Base-by-base conservation (phyloP, 2,329 filamentous ascomycete species). In the Parastagonospora avenae region DNA sequence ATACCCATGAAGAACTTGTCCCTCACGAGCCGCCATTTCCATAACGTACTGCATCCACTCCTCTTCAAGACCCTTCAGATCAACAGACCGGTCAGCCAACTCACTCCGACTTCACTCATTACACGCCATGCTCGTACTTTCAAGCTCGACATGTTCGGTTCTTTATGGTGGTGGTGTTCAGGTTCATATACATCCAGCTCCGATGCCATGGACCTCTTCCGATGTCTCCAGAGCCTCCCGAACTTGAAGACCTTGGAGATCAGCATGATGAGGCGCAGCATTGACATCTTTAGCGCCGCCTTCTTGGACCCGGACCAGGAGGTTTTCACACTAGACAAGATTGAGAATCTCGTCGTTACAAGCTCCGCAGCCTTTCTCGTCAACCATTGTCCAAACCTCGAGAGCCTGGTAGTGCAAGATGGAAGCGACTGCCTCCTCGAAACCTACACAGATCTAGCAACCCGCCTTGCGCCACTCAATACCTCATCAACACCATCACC, bases 81-180 rank as follows among this genome's bases (percentile, higher is more conserved):
- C 54, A 56, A 50, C 4, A 47, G 43, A 14, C 60, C 58, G 2
- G 32, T 63, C 39, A 53, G 51, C 42, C 40, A 53, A 14, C 57
- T 62, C n/a, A 42, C 36, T 9, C 40, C 29, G 5, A 33, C 43
- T 2, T 38, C 50, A 15, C 29, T 51, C 2, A n/a, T 35, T 16
- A 30, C 16, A 14, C 44, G 24, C 30, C 38, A 63, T 38, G 50
- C 52, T 4, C 49, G 30, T 9, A 53, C 30, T 8, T 43, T 57
- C 9, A 59, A 56, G 12, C 45, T 61, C 27, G 56, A 63, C 39
- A 61, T 61, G 52, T 57, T 55, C 15, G 59, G 55, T 8, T 57
- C 47, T 8, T 45, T 57, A 42, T 61, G 57, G 55, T 60, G 57
- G 53, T 63, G 55, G 55, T 55, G 53, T 29, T 52, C 57, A 7